These are phyloP conservation scores for Chrysanthemum makinoi DNA, from an alignment of 129 eudicot species.

Conservation along the genomic window DNA sequence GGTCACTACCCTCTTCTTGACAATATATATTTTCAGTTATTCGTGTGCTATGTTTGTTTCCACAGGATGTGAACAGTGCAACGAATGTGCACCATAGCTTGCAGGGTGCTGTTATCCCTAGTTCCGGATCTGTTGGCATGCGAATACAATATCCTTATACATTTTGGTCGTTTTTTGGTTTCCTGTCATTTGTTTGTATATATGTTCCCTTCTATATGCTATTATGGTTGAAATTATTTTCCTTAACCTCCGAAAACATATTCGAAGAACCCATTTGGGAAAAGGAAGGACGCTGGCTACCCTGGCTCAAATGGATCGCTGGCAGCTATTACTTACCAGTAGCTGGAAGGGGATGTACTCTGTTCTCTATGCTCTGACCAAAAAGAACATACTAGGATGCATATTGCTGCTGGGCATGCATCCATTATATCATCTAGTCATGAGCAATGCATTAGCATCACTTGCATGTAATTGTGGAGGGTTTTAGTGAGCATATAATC, in stretches of 20 bases:
- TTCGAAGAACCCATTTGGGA: conserved; percentile 97
- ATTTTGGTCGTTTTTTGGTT: conserved; percentile 17
- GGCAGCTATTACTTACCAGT: conserved; percentile 71
- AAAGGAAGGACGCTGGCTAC: conserved; percentile 68
- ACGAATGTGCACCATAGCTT: conserved; percentile 85
- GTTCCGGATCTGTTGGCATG: conserved; percentile 97
- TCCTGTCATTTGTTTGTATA: conserved; percentile 11
- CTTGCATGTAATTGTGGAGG: conserved; percentile 51
- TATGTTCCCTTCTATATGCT: not conserved
- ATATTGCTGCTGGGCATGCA: conserved; percentile 87
- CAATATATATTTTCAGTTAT: conserved; percentile 16
- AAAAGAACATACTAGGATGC: conserved; percentile 67
- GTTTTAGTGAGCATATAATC: conserved; percentile 50
- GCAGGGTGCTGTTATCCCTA: conserved; percentile 95
- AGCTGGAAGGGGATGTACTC: conserved; percentile 93
- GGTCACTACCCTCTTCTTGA: not conserved
- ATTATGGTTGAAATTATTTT: conserved; percentile 5
- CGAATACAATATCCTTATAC: conserved; percentile 96
- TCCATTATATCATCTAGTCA: conserved; percentile 77
- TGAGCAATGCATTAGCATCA: conserved; percentile 89
- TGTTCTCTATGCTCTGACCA: conserved; percentile 67
- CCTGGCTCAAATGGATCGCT: conserved; percentile 68
- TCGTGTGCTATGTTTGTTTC: conserved; percentile 22
- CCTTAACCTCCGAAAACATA: conserved; percentile 63
- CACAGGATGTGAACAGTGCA: conserved; percentile 92